phyloP scores from a whole-genome alignment of 805 yeast species.

The Millerozyma miso region DNA sequence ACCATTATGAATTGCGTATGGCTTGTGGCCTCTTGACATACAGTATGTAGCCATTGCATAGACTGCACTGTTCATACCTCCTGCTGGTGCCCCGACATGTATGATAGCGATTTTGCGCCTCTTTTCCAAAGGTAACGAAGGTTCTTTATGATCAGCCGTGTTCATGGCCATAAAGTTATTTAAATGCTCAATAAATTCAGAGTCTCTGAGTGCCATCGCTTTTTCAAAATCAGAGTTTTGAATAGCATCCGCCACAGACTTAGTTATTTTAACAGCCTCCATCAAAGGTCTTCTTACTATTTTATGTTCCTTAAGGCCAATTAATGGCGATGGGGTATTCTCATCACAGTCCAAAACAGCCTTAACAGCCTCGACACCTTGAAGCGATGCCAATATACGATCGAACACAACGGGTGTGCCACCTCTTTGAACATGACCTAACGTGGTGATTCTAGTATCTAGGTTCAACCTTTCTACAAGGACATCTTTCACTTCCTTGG shows the following conservation, averaged over 20 bases:
- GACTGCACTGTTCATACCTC: constrained; percentile 90
- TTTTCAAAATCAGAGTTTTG: constrained; percentile 70
- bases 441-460: constrained; percentile 90
- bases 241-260: constrained; percentile 89
- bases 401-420: constrained; percentile 97
- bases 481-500: constrained; percentile 77
- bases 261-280: constrained; percentile 84
- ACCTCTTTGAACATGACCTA: constrained; percentile 98
- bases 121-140: constrained; percentile 54
- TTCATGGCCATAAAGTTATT: constrained; percentile 69
- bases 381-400: constrained; percentile 85
- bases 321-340: constrained; percentile 90
- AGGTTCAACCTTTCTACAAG: constrained; percentile 72
- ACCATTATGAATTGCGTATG: constrained; percentile 90
- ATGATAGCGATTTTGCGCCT: constrained; percentile 77
- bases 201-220: constrained; percentile 84
- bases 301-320: constrained; percentile 84
- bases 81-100: constrained; percentile 96
- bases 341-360: constrained; percentile 89
- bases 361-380: constrained; percentile 95
- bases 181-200: constrained; percentile 80
- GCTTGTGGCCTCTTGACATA: constrained; percentile 82
- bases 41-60: constrained; percentile 89
- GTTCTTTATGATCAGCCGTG: constrained; percentile 60
- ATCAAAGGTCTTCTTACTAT: constrained; percentile 80